Conservation (phyloP, 1,139 yeast genomes). For the Pneumocystis carinii region DNA sequence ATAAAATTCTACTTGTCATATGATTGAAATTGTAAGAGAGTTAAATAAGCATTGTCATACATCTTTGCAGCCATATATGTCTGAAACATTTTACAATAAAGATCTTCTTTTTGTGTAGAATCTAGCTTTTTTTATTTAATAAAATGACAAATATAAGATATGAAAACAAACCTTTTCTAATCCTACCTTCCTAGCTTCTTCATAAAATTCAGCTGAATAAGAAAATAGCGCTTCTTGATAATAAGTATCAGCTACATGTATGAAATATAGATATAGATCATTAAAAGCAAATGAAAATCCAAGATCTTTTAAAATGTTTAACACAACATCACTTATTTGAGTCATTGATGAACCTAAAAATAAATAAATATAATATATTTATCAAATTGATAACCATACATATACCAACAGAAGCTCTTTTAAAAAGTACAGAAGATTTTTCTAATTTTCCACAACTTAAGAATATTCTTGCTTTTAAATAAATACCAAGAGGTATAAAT, state of each 20-base stretch:
- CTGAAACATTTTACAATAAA: background rate
- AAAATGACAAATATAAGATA: background rate
- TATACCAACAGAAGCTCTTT: background rate
- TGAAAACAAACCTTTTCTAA: background rate
- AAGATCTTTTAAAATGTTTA: background rate
- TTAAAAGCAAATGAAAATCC: background rate
- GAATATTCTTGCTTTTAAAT: conserved; percentile 1
- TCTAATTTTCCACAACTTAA: background rate
- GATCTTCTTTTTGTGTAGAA: background rate
- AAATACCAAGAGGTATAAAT: background rate
- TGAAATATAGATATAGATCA: background rate
- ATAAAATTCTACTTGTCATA: background rate
- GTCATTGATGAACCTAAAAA: background rate
- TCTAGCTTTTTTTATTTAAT: background rate
- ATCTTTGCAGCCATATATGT: background rate
- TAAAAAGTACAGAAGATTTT: background rate
- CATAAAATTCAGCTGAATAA: background rate
- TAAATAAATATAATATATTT: background rate
- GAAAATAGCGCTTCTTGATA: background rate
- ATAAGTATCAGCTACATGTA: background rate
- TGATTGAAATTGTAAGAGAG: background rate
- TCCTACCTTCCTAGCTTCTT: background rate
- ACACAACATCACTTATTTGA: background rate
- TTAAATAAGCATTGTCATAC: conserved; percentile 1
- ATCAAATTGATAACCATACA: background rate